These are phyloP conservation scores for Saururus chinensis DNA, from an alignment of 164 flowering plant species.

Conservation along the genomic window DNA sequence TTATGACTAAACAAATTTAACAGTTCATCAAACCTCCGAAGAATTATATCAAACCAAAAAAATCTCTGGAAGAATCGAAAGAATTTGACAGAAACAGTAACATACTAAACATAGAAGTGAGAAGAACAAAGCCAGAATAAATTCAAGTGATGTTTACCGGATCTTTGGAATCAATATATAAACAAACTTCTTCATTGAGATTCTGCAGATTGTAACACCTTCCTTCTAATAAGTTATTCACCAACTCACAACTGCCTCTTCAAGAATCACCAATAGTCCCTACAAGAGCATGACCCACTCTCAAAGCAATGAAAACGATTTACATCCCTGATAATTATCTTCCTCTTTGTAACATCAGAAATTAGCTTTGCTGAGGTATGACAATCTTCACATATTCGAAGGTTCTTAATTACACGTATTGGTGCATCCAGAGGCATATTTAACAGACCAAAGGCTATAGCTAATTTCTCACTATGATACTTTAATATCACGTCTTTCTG, in stretches of 20 bases:
- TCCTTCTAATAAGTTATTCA: neutral
- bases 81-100: too few relatives aligned
- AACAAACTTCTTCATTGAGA: conserved; percentile 16
- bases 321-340: conserved; percentile 50
- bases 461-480: conserved; percentile 64
- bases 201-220: neutral
- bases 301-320: conserved; percentile 49
- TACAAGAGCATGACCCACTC: conserved; percentile 44
- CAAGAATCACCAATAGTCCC: conserved; percentile 46
- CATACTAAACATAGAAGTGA: too few relatives aligned
- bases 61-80: too few relatives aligned
- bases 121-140: too few relatives aligned
- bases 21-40: too few relatives aligned
- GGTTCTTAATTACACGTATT: conserved; percentile 43
- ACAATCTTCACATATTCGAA: conserved; percentile 58
- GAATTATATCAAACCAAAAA: too few relatives aligned
- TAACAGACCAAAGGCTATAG: conserved; percentile 52
- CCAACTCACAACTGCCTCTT: neutral
- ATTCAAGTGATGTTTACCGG: too few relatives aligned
- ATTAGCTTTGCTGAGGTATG: conserved; percentile 49
- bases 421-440: conserved; percentile 33
- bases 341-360: conserved; percentile 32
- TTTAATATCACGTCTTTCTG: conserved; percentile 43
- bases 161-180: too few relatives aligned
- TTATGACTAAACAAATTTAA: too few relatives aligned